These are phyloP conservation scores for Falciphora oryzae DNA, from an alignment of 2,329 filamentous ascomycete species.

Conservation along the genomic window DNA sequence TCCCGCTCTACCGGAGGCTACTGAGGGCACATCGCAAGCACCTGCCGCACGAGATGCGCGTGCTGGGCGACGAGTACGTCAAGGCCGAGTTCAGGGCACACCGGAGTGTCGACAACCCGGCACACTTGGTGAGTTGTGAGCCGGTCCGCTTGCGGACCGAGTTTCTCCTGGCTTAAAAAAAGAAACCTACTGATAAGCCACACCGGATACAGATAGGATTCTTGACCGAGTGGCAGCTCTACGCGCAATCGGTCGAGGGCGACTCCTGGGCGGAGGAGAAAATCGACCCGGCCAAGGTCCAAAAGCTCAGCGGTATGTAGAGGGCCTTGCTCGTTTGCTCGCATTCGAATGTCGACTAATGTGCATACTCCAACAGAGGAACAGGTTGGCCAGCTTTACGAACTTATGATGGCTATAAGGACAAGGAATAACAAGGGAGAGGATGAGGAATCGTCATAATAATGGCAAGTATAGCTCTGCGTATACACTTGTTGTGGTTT, in stretches of 20 bases:
- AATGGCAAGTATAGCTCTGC: neutral
- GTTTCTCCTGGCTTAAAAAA: too few relatives aligned
- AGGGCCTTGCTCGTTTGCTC: conserved; percentile 12
- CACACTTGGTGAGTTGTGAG: conserved; percentile 65
- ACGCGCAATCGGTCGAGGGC: conserved; percentile 87
- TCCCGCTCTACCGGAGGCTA: conserved; percentile 82
- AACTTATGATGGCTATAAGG: conserved; percentile 79
- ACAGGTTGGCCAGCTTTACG: conserved; percentile 88
- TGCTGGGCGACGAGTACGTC: conserved; percentile 88
- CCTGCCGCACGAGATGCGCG: conserved; percentile 65
- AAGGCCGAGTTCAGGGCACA: conserved; percentile 90
- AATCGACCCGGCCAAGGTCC: conserved; percentile 75
- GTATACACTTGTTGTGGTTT: neutral
- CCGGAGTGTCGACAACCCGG: conserved; percentile 76
- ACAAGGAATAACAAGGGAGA: conserved; percentile 26
- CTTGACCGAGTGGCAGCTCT: conserved; percentile 92
- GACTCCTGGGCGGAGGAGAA: conserved; percentile 79
- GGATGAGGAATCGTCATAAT: neutral
- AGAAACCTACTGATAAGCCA: neutral
- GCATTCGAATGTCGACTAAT: conserved; percentile 7
- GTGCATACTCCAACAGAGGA: conserved; percentile 55
- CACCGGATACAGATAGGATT: conserved; percentile 69
- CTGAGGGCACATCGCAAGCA: conserved; percentile 80
- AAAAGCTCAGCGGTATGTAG: conserved; percentile 81
- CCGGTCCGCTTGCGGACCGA: too few relatives aligned